Evolutionary conservation across 257 asterid genomes (phyloP).

Genomic region (Capsicum pubescens): DNA sequence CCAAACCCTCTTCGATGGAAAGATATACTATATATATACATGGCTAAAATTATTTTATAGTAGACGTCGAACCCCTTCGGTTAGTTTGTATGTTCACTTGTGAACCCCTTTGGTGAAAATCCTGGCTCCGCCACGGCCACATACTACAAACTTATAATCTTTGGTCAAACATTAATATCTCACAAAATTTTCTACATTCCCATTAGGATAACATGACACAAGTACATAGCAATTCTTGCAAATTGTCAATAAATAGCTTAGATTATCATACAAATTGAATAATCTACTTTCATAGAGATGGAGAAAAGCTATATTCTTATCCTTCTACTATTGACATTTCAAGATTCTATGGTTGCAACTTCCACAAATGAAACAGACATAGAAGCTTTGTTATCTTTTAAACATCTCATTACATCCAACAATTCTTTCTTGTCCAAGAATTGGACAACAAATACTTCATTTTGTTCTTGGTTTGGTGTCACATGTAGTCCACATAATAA

Average conservation of each 20-base stretch:
- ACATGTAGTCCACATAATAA: constrained; percentile 26
- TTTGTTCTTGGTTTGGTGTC: constrained; percentile 48
- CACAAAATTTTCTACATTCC: not conserved
- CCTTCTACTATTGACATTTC: constrained; percentile 13
- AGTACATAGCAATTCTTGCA: not conserved
- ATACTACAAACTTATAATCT: not conserved
- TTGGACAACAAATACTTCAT: constrained; percentile 36
- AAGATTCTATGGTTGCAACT: constrained; percentile 16
- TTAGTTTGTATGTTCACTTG: no score
- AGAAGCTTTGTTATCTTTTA: constrained; percentile 39
- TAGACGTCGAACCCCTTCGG: no score
- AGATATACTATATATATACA: no score
- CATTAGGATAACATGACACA: not conserved
- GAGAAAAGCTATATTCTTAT: constrained; percentile 1
- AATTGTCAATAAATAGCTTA: not conserved
- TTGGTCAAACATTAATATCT: not conserved
- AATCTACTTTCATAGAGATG: not conserved
- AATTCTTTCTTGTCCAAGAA: constrained; percentile 27
- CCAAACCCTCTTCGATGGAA: no score
- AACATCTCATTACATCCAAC: constrained; percentile 36
- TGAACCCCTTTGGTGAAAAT: no score
- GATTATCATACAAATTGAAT: not conserved
- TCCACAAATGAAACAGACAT: constrained; percentile 36
- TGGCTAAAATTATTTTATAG: no score
- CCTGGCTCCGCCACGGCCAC: no score